Conservation (phyloP, 805 yeast species). For the Starmerella asiatica region DNA sequence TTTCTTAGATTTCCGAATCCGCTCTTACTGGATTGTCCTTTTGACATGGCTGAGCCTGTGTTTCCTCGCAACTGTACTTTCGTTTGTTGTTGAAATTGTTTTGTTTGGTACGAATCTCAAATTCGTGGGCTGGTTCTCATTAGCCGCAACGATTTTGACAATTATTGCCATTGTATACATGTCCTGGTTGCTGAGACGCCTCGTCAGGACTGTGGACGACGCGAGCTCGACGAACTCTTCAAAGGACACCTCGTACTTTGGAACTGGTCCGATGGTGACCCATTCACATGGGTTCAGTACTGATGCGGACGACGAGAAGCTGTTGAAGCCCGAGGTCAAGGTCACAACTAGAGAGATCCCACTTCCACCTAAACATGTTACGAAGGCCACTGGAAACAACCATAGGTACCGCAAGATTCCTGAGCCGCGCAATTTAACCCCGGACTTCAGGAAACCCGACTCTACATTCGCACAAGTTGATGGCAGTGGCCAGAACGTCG, state of each 20-base stretch:
- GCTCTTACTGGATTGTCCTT: conserved; percentile 39
- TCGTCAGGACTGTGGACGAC: conserved; percentile 15
- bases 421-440: not conserved
- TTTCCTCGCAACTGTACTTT: conserved; percentile 54
- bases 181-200: conserved; percentile 60
- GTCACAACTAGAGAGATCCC: conserved; percentile 1
- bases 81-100: conserved; percentile 70
- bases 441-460: not conserved
- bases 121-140: conserved; percentile 77
- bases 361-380: not conserved
- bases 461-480: not conserved
- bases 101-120: conserved; percentile 61
- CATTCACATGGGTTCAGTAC: conserved; percentile 1
- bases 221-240: not conserved
- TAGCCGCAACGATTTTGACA: conserved; percentile 52
- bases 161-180: conserved; percentile 51
- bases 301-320: conserved; percentile 19
- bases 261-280: not conserved
- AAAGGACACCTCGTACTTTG: not conserved
- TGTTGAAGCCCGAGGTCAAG: conserved; percentile 5
- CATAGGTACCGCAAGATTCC: conserved; percentile 1
- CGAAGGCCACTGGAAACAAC: not conserved
- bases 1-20: too few relatives aligned
- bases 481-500: not conserved
- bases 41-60: conserved; percentile 52